Evolutionary conservation across 2,329 filamentous ascomycete genomes (phyloP), one percentile per base, ranked within the genome.

Genomic region (Aspergillus glaucus): DNA sequence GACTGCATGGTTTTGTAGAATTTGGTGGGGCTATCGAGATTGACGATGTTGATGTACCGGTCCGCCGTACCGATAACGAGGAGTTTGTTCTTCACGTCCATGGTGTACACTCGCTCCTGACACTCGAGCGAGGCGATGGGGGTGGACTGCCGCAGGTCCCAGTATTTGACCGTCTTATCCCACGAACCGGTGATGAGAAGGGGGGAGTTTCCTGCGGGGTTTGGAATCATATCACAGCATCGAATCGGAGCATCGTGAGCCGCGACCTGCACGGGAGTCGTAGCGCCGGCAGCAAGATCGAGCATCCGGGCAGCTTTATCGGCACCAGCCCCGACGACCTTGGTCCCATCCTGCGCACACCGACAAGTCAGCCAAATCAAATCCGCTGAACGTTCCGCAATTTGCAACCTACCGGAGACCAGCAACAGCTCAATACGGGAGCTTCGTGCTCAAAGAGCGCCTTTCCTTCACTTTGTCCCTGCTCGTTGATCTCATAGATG

Each of bases 1-100:
- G 89, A 95, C 72, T 95, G 89, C 45, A 96, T 80, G 8, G 88
- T 92, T 79, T 98, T 98, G 81, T 95, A 96, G 71, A 96, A 89
- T 61, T 88, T 89, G 46, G 81, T 82, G 3, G 93, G 93, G 52
- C 94, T 85, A 65, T 86, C 85, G 48, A 98, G 81, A 71, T 95
- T 90, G 72, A 98, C 79, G 54, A 98, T 86, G 68, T 97, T 91
- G 77, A 98, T 95, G 71, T 94, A 95, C 52, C 93, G 84, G 65
- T 98, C 93, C 10, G 93, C 93, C 1, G 91, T 97, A 53, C 87
- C 93, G 49, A 96, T 78, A 17, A 98, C 93, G 39, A 96, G 81
- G 45, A 98, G 79, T 61, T 93, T 86, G 65, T 92, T 85, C 64
- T 85, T 85, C 44, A 94, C 86, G 60, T 97, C 92, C 84, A 98